Percentiles rank a stretch among this genome's conserved stretches.
These are phyloP conservation scores for Triglochin maritima DNA, from an alignment of 106 monocot species.

Conservation along the genomic window DNA sequence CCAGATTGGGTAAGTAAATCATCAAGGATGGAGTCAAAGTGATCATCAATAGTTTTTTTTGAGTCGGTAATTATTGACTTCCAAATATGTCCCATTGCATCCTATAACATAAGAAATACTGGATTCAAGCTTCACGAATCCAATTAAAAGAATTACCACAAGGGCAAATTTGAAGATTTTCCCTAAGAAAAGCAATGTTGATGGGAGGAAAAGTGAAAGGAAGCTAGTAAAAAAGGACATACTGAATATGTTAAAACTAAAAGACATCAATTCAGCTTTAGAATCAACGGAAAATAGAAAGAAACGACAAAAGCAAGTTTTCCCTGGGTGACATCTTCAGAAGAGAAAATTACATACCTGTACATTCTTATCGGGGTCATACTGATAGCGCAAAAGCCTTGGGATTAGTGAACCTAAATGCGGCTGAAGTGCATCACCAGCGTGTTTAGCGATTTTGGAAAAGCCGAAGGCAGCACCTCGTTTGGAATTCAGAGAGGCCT, in stretches of 20 bases:
- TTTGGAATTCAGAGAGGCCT: constrained; percentile 88
- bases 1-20: constrained; percentile 88
- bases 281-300: not conserved
- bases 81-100: constrained; percentile 98
- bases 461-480: constrained; percentile 98
- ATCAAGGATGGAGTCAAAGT: constrained; percentile 73
- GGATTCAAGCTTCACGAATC: not conserved
- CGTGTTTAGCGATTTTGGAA: constrained; percentile 97
- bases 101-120: constrained; percentile 26
- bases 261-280: not conserved
- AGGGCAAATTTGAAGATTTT: no score
- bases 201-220: no score
- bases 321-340: not conserved
- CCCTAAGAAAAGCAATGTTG: no score
- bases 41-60: constrained; percentile 86
- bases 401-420: constrained; percentile 68
- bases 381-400: constrained; percentile 85
- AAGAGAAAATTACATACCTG: constrained; percentile 40
- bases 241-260: not conserved
- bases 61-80: constrained; percentile 85
- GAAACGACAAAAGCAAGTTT: not conserved
- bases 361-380: constrained; percentile 98
- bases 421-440: constrained; percentile 87
- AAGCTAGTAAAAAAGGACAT: no score
- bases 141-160: not conserved